phyloP scores from a whole-genome alignment of 306 rosid genomes.

The Echinosophora koreensis region DNA sequence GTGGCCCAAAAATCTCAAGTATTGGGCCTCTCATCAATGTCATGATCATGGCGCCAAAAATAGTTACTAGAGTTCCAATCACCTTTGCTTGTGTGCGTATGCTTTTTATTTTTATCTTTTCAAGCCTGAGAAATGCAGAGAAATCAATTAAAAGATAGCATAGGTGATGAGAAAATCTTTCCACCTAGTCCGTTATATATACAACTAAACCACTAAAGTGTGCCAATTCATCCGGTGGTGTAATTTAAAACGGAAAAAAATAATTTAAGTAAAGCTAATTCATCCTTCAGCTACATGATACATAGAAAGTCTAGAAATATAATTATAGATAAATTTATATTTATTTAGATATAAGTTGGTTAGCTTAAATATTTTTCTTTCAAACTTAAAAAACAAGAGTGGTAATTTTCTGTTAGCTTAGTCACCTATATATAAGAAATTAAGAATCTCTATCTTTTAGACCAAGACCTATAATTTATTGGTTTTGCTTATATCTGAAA shows the following conservation, averaged over 20 bases:
- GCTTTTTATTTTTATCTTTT: conserved; percentile 65
- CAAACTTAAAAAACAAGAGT: background rate
- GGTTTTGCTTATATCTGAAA: background rate
- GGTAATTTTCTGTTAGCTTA: background rate
- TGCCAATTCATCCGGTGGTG: background rate
- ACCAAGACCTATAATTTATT: background rate
- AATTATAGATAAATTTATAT: background rate
- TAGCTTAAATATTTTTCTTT: background rate
- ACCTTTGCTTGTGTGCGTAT: conserved; percentile 81
- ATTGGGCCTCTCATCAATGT: conserved; percentile 83
- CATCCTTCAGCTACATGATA: too few relatives aligned
- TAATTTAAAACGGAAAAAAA: background rate
- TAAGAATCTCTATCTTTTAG: background rate
- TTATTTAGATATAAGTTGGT: background rate
- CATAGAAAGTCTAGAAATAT: too few relatives aligned
- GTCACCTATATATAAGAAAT: background rate
- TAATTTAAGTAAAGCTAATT: background rate
- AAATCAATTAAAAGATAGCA: conserved; percentile 9
- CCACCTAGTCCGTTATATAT: background rate
- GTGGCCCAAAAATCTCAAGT: conserved; percentile 59
- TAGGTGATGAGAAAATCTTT: background rate
- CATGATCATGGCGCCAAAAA: conserved; percentile 90
- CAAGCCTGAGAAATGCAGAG: conserved; percentile 57
- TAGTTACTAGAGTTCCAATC: conserved; percentile 80
- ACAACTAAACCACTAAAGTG: background rate